Evolutionary conservation across 352 stramenopile species (phyloP).

Genomic region (Pythium monospermum): DNA sequence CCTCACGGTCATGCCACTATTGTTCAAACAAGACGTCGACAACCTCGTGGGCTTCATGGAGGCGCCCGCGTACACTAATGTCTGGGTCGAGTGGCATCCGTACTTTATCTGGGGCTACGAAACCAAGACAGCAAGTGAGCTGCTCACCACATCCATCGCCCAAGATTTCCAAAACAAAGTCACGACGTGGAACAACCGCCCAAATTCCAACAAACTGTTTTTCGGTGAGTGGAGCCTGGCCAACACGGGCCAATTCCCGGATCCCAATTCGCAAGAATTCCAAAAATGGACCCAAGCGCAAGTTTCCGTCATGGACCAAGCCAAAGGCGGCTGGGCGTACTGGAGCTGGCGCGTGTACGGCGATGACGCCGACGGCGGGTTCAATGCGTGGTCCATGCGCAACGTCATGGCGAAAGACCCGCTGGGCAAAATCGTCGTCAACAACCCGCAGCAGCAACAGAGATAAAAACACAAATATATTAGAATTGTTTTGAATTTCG

Average conservation of each 20-base stretch:
- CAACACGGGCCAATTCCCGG: slow-evolving; percentile 20
- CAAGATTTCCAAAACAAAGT: slow-evolving; percentile 17
- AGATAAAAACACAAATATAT: too few relatives aligned
- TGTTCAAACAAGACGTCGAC: slow-evolving; percentile 19
- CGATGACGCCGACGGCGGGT: slow-evolving; percentile 10
- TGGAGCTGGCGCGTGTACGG: slow-evolving; percentile 25
- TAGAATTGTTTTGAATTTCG: too few relatives aligned
- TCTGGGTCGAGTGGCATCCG: slow-evolving; percentile 32
- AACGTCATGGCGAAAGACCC: slow-evolving; percentile 18
- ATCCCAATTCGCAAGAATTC: slow-evolving; percentile 9
- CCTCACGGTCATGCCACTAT: slow-evolving; percentile 23
- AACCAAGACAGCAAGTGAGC: slow-evolving; percentile 4
- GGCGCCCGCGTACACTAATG: slow-evolving; percentile 17
- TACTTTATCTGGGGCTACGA: slow-evolving; percentile 33
- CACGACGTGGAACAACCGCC: slow-evolving; percentile 11
- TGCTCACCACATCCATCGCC: slow-evolving; percentile 17
- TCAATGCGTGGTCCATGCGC: slow-evolving; percentile 26
- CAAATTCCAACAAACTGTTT: slow-evolving; percentile 26
- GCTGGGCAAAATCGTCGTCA: slow-evolving; percentile 19
- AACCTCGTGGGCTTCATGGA: slow-evolving; percentile 21
- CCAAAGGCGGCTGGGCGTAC: slow-evolving; percentile 21
- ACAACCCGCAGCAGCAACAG: too few relatives aligned
- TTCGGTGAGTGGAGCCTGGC: slow-evolving; percentile 26
- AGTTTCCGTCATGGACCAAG: slow-evolving; percentile 18
- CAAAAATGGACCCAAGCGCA: slow-evolving; percentile 10